Percentiles rank a stretch among this genome's conserved stretches.
phyloP scores from a whole-genome alignment of 192 early-diverging fungal genomes.

The Backusella morwellensis region DNA sequence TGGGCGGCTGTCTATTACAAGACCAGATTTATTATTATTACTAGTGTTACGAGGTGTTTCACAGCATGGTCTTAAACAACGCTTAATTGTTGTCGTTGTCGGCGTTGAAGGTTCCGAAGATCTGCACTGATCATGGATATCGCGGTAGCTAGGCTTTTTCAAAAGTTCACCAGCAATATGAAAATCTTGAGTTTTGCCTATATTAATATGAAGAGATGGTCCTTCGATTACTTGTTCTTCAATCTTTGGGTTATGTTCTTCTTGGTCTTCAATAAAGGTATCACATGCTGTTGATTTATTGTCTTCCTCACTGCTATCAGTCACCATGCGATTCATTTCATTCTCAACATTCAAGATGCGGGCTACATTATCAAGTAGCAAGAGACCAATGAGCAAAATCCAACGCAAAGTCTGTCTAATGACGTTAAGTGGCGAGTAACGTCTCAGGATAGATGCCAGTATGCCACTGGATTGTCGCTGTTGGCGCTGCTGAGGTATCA shows the following conservation, averaged over 20 bases:
- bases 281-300: neutral
- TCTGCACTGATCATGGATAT: slow-evolving; percentile 4
- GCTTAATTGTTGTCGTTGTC: neutral
- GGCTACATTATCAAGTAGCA: neutral
- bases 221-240: neutral
- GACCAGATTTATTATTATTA: neutral
- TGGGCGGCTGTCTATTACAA: neutral
- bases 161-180: neutral
- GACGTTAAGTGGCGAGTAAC: neutral
- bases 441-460: neutral
- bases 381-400: neutral
- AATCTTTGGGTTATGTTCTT: neutral
- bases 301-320: neutral
- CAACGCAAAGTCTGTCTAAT: neutral
- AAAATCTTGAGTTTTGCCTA: neutral
- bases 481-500: neutral
- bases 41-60: slow-evolving; percentile 4
- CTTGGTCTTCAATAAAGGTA: neutral
- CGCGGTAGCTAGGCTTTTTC: slow-evolving; percentile 3
- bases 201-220: neutral
- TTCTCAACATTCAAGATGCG: neutral
- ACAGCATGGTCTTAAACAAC: slow-evolving; percentile 3
- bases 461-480: neutral
- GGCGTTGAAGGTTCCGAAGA: slow-evolving; percentile 8
- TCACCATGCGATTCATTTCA: neutral